Conservation (phyloP, 1,284 basidiomycete species). For the Marasmius tenuissimus region DNA sequence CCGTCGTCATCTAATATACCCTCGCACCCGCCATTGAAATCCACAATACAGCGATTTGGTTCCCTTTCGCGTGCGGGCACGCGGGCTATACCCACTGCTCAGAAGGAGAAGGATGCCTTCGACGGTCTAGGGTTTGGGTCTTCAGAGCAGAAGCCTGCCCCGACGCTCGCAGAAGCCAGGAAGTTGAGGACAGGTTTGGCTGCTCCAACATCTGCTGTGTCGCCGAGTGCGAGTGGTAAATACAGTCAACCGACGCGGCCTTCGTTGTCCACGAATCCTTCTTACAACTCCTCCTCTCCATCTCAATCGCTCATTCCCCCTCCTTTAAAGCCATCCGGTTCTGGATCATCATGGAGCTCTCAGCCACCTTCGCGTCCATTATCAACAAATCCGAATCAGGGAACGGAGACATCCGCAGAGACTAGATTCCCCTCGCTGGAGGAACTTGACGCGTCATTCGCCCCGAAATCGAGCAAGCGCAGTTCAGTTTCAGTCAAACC, state of each 20-base stretch:
- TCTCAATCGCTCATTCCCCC: constrained; percentile 29
- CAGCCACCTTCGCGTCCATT: constrained; percentile 24
- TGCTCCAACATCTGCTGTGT: constrained; percentile 20
- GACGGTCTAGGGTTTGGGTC: constrained; percentile 64
- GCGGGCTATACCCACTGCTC: constrained; percentile 13
- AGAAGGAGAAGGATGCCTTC: constrained; percentile 67
- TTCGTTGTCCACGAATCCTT: constrained; percentile 51
- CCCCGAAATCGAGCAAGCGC: constrained; percentile 20
- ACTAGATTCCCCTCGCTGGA: constrained; percentile 77
- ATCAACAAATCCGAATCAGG: constrained; percentile 26
- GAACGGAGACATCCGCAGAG: constrained; percentile 51
- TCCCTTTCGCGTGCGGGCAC: constrained; percentile 22
- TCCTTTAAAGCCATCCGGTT: constrained; percentile 18
- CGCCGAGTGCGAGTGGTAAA: constrained; percentile 22
- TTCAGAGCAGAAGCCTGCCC: constrained; percentile 45
- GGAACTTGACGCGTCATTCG: constrained; percentile 69
- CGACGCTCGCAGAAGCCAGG: constrained; percentile 74
- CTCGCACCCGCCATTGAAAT: constrained; percentile 1
- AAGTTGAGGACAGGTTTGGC: constrained; percentile 68
- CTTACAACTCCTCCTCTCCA: constrained; percentile 33
- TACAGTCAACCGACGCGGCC: constrained; percentile 27
- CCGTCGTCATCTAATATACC: constrained; percentile 19
- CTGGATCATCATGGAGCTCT: constrained; percentile 24
- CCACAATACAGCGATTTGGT: constrained; percentile 21
- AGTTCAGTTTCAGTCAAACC: constrained; percentile 4